phyloP scores from a whole-genome alignment of 257 asterid species.

The Mentha longifolia region DNA sequence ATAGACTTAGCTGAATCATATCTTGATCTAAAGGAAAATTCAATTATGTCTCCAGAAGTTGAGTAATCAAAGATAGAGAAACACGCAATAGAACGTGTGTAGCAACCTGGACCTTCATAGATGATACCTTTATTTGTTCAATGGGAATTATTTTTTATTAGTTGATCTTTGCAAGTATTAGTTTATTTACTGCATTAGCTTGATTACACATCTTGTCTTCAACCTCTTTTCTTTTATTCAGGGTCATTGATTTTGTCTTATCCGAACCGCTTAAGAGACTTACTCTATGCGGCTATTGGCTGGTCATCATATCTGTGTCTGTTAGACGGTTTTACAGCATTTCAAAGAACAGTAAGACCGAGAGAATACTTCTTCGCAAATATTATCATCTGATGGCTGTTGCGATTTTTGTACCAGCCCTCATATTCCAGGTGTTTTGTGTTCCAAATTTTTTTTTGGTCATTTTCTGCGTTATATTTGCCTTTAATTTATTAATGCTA shows the following conservation, averaged over 20 bases:
- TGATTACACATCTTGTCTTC: constrained; percentile 25
- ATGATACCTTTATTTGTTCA: constrained; percentile 10
- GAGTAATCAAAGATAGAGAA: neutral
- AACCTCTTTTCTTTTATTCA: constrained; percentile 37
- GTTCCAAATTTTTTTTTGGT: constrained; percentile 17
- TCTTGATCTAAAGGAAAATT: constrained; percentile 7
- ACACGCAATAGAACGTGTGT: constrained; percentile 7
- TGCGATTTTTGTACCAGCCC: constrained; percentile 53
- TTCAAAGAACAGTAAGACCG: constrained; percentile 80
- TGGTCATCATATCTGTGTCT: constrained; percentile 68
- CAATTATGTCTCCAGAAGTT: neutral
- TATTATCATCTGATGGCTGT: constrained; percentile 95
- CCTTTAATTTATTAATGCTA: constrained; percentile 48
- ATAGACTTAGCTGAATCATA: constrained; percentile 2
- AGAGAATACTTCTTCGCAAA: constrained; percentile 96
- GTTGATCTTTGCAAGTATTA: constrained; percentile 14
- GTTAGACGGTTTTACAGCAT: constrained; percentile 73
- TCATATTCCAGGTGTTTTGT: constrained; percentile 51
- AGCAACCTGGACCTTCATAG: constrained; percentile 9
- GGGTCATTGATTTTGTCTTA: constrained; percentile 78
- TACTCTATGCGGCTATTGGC: constrained; percentile 78
- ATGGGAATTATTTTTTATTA: constrained; percentile 12
- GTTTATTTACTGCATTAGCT: constrained; percentile 14
- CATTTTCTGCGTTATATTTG: constrained; percentile 11
- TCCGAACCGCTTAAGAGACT: constrained; percentile 83